These are phyloP conservation scores for Inonotus obliquus DNA, from an alignment of 1,284 basidiomycete species.

Conservation along the genomic window DNA sequence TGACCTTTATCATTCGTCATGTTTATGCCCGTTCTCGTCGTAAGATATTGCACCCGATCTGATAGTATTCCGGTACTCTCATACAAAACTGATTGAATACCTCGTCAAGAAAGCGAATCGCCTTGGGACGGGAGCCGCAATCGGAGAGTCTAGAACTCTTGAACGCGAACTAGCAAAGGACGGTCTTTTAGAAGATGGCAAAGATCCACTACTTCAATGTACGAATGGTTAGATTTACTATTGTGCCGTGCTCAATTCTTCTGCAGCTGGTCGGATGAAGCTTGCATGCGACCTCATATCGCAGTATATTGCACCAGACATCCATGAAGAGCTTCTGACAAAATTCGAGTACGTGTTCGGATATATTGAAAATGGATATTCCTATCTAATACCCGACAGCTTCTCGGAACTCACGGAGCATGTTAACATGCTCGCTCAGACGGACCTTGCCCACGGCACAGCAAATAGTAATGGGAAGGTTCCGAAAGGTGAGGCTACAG, in stretches of 20 bases:
- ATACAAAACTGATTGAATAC: conserved; percentile 44
- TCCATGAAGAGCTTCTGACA: conserved; percentile 41
- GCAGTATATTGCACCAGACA: conserved; percentile 58
- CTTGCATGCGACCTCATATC: conserved; percentile 65
- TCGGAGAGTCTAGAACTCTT: conserved; percentile 53
- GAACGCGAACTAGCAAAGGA: conserved; percentile 64
- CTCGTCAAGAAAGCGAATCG: conserved; percentile 54
- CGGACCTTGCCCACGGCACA: conserved; percentile 27
- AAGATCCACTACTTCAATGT: conserved; percentile 62
- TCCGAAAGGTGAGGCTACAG: conserved; percentile 23
- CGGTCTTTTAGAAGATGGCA: conserved; percentile 68
- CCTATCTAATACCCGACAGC: conserved; percentile 33
- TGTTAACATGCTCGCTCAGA: conserved; percentile 41
- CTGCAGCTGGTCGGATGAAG: conserved; percentile 54
- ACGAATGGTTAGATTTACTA: conserved; percentile 23
- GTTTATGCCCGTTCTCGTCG: neutral
- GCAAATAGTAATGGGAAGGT: conserved; percentile 16
- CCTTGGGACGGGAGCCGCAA: conserved; percentile 41
- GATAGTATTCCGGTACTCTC: conserved; percentile 63
- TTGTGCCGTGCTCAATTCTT: conserved; percentile 3
- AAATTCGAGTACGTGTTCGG: conserved; percentile 65
- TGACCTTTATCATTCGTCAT: neutral
- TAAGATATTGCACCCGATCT: conserved; percentile 67
- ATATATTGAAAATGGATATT: neutral
- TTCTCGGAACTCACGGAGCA: conserved; percentile 54